A percentile compares a stretch with the other conserved stretches of the same genome.
These are phyloP conservation scores for Rhodotorula diobovata DNA, from an alignment of 768 basidiomycete species.

Conservation along the genomic window DNA sequence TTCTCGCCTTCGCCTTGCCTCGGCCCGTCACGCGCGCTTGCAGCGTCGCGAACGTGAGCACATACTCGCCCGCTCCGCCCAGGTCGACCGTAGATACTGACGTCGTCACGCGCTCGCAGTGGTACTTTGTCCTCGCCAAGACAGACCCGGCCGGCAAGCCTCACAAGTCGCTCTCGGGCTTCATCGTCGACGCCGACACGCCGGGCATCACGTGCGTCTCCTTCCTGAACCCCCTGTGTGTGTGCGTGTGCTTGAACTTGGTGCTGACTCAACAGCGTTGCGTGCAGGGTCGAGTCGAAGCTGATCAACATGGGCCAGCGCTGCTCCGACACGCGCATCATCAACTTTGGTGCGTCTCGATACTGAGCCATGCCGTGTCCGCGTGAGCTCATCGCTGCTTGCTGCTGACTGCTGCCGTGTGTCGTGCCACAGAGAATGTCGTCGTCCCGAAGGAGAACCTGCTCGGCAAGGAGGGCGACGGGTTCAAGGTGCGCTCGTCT, in stretches of 20 bases:
- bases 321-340: constrained; percentile 49
- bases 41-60: constrained; percentile 6
- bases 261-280: background rate
- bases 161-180: constrained; percentile 48
- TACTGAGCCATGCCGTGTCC: too few species aligned
- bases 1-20: background rate
- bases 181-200: constrained; percentile 43
- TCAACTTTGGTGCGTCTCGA: constrained; percentile 44
- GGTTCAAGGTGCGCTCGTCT: constrained; percentile 33
- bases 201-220: constrained; percentile 19
- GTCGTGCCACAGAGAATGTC: constrained; percentile 32
- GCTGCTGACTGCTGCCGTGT: background rate
- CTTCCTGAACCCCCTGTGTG: constrained; percentile 34
- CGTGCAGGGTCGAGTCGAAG: constrained; percentile 39
- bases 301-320: constrained; percentile 50
- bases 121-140: constrained; percentile 51
- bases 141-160: constrained; percentile 46
- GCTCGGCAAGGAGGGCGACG: constrained; percentile 45
- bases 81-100: background rate
- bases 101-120: constrained; percentile 32
- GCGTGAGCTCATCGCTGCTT: background rate
- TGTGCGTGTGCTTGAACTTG: background rate
- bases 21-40: background rate
- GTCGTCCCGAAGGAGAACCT: constrained; percentile 45
- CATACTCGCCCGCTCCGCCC: background rate